Evolutionary conservation across 345 rosid species (phyloP).

Genomic region (Lepidium sativum): DNA sequence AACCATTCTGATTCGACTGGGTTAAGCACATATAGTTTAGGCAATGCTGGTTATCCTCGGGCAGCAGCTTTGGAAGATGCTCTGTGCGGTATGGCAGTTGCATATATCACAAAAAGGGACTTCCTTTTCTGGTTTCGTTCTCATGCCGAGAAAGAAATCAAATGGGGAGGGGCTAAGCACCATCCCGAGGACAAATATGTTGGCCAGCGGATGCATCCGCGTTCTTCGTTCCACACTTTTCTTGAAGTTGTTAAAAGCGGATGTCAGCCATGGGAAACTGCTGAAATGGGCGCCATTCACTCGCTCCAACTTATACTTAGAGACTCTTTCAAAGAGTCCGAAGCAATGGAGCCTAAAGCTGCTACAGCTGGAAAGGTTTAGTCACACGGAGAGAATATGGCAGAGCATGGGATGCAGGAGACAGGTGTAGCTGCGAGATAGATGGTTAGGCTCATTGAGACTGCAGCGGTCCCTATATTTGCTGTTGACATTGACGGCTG

Average conservation of each 20-base stretch:
- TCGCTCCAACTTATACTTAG: conserved; percentile 87
- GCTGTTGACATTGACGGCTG: conserved; percentile 73
- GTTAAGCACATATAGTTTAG: conserved; percentile 82
- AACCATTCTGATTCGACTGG: conserved; percentile 89
- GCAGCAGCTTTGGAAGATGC: conserved; percentile 87
- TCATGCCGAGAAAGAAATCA: conserved; percentile 80
- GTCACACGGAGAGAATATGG: conserved; percentile 42
- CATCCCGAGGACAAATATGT: conserved; percentile 94
- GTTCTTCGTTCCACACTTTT: conserved; percentile 94
- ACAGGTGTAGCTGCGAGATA: conserved; percentile 91
- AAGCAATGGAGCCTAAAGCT: conserved; percentile 63
- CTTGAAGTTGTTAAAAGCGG: conserved; percentile 93
- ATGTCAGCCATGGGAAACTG: conserved; percentile 86
- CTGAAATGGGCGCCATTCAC: conserved; percentile 97
- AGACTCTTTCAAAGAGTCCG: conserved; percentile 73
- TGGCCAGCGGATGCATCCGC: conserved; percentile 91
- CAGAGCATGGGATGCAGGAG: conserved; percentile 73
- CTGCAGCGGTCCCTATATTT: conserved; percentile 97
- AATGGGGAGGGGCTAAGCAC: conserved; percentile 99
- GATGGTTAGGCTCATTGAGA: conserved; percentile 94
- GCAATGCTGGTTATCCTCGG: conserved; percentile 78
- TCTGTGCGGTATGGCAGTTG: conserved; percentile 97
- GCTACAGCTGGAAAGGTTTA: conserved; percentile 31
- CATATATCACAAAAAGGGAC: conserved; percentile 71
- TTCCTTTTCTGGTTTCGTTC: conserved; percentile 96